Evolutionary conservation across 192 early-diverging fungal genomes (phyloP), one percentile per base, ranked within the genome.

Genomic region (Allomyces macrogynus): DNA sequence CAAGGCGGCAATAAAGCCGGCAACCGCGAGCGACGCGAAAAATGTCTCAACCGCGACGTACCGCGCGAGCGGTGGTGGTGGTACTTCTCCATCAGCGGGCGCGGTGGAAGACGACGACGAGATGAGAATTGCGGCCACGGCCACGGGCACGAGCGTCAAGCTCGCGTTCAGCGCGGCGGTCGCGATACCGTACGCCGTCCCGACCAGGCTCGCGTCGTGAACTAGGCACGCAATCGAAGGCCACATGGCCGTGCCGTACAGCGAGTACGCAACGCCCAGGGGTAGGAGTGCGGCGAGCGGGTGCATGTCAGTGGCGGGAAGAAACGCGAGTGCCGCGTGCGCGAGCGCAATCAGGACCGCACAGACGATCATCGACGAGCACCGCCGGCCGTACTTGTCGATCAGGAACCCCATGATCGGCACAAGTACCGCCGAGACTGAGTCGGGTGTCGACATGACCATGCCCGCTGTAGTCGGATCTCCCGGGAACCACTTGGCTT

Each of bases 221-320:
- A 83, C 78, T 27, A 84, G 70, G 32, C 70, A 73, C 9, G 85
- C 81, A 44, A 86, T 72, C 10, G 80, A 78, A 3, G 83, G 83
- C 74, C 81, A 85, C 23, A 86, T 71, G 11, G 77, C 80, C 16
- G 79, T 81, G 12, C 83, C 83, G 64, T 82, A 81, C 61, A 86
- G 80, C 1, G 77, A 75, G 61, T 83, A 84, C 5, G 74, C 66
- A 3, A 86, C 62, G 32, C 85, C 85, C 23, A 86, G 70, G 9
- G 78, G 67, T 25, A 85, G 40, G 14, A 86, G 64, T 9, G 80
- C 72, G 23, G 70, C 67, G 12, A 85, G 74, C 7, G 85, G 85
- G 23, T 72, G 71, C 32, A 40, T 40, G 32, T 40, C 32, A 24
- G 77, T 23, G 10, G 71, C 61, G n/a, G 63, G 42, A 16, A 77